A percentile compares a stretch with the other conserved stretches of the same genome.
These are phyloP conservation scores for Trichoderma virens DNA, from an alignment of 495 filamentous ascomycete species.

Conservation along the genomic window DNA sequence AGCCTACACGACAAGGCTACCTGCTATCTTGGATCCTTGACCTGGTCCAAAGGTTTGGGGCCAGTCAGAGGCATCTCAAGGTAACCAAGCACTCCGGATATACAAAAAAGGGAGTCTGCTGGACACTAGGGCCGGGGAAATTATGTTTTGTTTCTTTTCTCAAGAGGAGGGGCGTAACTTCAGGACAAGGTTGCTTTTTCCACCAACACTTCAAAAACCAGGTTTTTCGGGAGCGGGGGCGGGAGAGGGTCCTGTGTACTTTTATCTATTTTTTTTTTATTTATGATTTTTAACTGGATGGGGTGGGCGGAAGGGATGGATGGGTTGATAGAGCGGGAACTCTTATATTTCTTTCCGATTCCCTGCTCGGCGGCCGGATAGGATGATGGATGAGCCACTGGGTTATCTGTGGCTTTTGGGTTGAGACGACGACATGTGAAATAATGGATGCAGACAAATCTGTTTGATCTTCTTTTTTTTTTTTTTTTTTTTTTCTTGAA, in stretches of 20 bases:
- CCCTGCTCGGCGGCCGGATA: background rate
- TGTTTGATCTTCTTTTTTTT: background rate
- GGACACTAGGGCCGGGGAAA: conserved; percentile 5
- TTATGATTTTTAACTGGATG: conserved; percentile 2
- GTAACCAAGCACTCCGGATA: conserved; percentile 1
- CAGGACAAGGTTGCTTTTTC: background rate
- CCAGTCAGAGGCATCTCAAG: conserved; percentile 10
- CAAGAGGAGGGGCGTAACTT: conserved; percentile 12
- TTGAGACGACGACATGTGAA: conserved; percentile 7
- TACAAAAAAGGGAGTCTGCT: conserved; percentile 7
- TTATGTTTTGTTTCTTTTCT: conserved; percentile 9
- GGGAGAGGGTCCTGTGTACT: background rate
- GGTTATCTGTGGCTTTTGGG: background rate
- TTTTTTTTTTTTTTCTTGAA: background rate
- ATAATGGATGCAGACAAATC: conserved; percentile 2
- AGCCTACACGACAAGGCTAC: background rate
- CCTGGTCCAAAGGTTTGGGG: background rate
- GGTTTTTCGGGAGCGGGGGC: background rate
- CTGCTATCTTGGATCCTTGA: background rate
- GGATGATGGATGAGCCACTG: background rate
- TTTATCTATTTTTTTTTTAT: background rate
- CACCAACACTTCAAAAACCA: background rate
- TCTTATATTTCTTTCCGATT: background rate
- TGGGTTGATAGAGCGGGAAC: background rate
- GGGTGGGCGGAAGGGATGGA: background rate